phyloP scores from a whole-genome alignment of 805 yeast species.

The Lachancea lanzarotensis region DNA sequence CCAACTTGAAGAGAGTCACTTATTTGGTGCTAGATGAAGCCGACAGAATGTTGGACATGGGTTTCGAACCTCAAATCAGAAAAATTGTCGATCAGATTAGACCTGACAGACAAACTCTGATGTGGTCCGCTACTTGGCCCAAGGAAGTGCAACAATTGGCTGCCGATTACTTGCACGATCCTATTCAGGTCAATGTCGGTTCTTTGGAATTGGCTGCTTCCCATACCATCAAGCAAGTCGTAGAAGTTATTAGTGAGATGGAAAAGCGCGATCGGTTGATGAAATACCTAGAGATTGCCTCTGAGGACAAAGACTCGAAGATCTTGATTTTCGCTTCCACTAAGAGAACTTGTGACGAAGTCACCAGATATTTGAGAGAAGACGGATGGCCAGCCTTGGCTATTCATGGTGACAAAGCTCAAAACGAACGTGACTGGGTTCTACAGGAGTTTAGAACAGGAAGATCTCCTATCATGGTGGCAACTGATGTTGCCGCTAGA shows the following conservation, averaged over 20 bases:
- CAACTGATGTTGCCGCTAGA: slow-evolving; percentile 99
- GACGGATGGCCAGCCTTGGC: slow-evolving; percentile 99
- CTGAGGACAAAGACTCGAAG: slow-evolving; percentile 64
- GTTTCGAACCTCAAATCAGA: slow-evolving; percentile 99
- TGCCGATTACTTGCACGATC: slow-evolving; percentile 83
- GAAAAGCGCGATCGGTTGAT: slow-evolving; percentile 90
- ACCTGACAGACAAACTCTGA: slow-evolving; percentile 98
- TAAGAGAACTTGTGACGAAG: slow-evolving; percentile 95
- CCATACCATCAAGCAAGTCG: slow-evolving; percentile 88
- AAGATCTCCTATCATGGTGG: slow-evolving; percentile 94
- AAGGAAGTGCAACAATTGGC: slow-evolving; percentile 93
- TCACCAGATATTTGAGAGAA: slow-evolving; percentile 82
- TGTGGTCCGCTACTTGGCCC: slow-evolving; percentile 99
- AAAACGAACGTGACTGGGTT: slow-evolving; percentile 98
- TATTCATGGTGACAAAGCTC: slow-evolving; percentile 97
- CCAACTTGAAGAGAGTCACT: slow-evolving; percentile 92
- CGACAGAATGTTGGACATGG: slow-evolving; percentile 99
- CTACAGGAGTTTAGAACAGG: slow-evolving; percentile 87
- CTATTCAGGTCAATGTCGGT: slow-evolving; percentile 95
- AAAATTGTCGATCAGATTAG: slow-evolving; percentile 96
- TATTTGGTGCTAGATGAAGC: slow-evolving; percentile 98
- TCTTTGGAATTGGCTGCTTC: slow-evolving; percentile 94
- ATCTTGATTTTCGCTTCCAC: slow-evolving; percentile 90
- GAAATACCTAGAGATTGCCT: slow-evolving; percentile 77
- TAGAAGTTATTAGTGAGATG: slow-evolving; percentile 84